Conservation (phyloP, 2,329 filamentous ascomycete genomes). For the Nakataea oryzae region DNA sequence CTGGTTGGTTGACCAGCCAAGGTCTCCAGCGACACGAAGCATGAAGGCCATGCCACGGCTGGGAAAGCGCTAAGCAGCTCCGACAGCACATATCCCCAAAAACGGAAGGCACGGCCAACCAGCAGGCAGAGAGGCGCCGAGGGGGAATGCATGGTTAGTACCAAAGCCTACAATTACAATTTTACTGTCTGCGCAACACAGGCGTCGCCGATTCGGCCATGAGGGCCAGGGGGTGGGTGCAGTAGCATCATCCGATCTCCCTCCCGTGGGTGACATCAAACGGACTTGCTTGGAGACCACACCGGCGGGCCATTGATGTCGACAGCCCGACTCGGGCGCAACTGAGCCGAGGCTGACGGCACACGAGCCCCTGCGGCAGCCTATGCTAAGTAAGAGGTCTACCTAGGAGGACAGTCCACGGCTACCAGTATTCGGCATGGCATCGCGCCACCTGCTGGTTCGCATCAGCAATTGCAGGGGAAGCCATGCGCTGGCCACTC, state of each 20-base stretch:
- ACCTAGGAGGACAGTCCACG: no score
- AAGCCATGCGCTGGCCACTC: no score
- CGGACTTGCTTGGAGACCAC: neutral
- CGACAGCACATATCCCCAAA: neutral
- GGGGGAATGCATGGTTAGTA: constrained; percentile 1
- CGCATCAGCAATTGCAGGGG: neutral
- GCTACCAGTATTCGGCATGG: no score
- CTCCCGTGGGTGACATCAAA: neutral
- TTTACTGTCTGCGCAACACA: neutral
- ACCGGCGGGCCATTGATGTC: neutral
- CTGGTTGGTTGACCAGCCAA: neutral
- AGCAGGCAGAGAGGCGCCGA: neutral
- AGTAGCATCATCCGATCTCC: neutral
- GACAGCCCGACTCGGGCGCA: neutral
- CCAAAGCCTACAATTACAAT: neutral
- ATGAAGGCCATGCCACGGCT: no score
- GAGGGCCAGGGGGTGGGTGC: neutral
- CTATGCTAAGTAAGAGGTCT: neutral
- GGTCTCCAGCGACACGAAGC: neutral
- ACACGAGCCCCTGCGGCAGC: neutral
- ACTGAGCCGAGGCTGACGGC: neutral
- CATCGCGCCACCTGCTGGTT: no score
- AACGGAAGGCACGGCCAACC: neutral
- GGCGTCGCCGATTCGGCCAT: no score
- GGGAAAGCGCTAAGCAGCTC: neutral